phyloP scores from a whole-genome alignment of 768 basidiomycete genomes.

The Phylloporus sp. region DNA sequence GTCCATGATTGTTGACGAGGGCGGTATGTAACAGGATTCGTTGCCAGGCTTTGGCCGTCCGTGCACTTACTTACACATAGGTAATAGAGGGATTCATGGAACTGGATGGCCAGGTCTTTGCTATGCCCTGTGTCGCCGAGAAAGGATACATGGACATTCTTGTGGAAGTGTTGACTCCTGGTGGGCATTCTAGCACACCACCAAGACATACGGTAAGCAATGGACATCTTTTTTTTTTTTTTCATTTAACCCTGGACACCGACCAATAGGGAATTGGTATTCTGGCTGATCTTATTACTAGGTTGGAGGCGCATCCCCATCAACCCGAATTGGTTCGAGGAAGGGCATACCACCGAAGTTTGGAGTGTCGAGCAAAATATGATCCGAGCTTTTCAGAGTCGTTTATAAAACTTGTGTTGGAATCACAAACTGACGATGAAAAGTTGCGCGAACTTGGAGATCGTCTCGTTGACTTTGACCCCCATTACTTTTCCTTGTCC shows the following conservation, averaged over 20 bases:
- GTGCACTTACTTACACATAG: not conserved
- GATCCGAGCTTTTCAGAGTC: conserved; percentile 33
- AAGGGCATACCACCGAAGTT: not conserved
- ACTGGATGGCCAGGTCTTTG: conserved; percentile 30
- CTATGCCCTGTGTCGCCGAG: conserved; percentile 34
- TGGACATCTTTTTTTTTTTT: not conserved
- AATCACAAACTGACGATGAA: conserved; percentile 20
- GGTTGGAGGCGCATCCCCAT: conserved; percentile 43
- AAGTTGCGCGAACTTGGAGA: conserved; percentile 16
- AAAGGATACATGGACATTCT: conserved; percentile 43
- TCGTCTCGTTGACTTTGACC: conserved; percentile 21
- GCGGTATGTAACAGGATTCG: conserved; percentile 30
- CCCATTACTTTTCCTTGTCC: conserved; percentile 14
- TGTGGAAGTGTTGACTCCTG: conserved; percentile 42
- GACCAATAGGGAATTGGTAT: not conserved
- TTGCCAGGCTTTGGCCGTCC: not conserved
- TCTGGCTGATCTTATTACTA: conserved; percentile 39
- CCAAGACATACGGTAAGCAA: conserved; percentile 40
- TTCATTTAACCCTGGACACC: too few relatives aligned
- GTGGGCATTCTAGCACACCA: conserved; percentile 55
- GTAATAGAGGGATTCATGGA: conserved; percentile 27
- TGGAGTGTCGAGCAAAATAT: conserved; percentile 41
- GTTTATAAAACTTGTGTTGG: conserved; percentile 15
- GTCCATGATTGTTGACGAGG: conserved; percentile 56
- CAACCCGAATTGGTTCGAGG: not conserved